Evolutionary conservation across 1,284 basidiomycete species (phyloP).

Genomic region (Takashimella koratensis): DNA sequence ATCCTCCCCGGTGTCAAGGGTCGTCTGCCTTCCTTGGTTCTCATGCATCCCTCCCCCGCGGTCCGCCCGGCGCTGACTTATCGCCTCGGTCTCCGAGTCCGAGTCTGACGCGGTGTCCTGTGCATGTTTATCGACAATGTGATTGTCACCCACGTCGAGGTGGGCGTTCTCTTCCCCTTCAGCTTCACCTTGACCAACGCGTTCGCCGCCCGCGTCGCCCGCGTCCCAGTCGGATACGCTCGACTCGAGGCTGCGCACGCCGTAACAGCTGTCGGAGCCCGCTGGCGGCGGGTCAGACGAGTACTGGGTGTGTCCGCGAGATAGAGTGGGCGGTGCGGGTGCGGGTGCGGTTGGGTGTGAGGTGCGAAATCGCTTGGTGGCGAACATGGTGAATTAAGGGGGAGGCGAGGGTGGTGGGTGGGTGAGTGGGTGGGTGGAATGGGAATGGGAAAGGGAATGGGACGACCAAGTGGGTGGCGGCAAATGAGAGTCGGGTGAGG

Average conservation of each 20-base stretch:
- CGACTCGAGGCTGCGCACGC: slow-evolving; percentile 27
- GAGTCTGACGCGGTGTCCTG: background rate
- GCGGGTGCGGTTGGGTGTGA: background rate
- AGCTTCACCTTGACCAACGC: background rate
- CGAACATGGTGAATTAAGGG: background rate
- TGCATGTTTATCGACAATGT: background rate
- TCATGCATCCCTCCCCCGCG: background rate
- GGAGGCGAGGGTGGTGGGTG: background rate
- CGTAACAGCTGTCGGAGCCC: slow-evolving; percentile 24
- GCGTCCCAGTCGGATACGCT: slow-evolving; percentile 8
- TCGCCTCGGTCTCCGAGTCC: too few species aligned
- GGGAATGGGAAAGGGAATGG: background rate
- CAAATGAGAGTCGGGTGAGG: background rate
- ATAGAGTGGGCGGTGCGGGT: background rate
- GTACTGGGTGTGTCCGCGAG: background rate
- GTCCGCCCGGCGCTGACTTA: too few species aligned
- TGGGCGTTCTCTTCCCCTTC: background rate
- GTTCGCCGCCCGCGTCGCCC: background rate
- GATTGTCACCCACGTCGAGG: too few species aligned
- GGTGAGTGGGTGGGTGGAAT: background rate
- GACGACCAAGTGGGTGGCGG: background rate
- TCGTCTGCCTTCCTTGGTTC: background rate
- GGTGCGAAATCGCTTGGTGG: background rate
- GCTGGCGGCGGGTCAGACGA: slow-evolving; percentile 9
- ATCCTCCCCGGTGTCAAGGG: background rate